A percentile compares a stretch with the other conserved stretches of the same genome.
Conservation (phyloP, 768 basidiomycete species). For the Suillus placidus region DNA sequence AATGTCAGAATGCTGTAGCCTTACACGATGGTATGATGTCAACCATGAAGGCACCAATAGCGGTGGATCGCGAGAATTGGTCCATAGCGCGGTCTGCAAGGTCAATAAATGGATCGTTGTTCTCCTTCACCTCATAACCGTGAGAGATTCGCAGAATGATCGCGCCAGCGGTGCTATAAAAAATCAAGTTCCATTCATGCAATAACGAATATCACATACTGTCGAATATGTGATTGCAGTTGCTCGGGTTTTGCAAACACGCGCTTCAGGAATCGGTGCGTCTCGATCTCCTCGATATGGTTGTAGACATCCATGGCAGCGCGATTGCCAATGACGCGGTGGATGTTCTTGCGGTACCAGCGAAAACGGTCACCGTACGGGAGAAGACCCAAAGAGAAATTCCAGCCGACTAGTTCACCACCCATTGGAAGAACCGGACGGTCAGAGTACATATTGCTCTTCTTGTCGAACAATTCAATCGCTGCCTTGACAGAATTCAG, state of each 20-base stretch:
- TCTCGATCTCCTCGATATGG: conserved; percentile 42
- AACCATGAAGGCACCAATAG: conserved; percentile 52
- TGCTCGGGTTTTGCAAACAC: conserved; percentile 40
- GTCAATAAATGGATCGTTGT: conserved; percentile 51
- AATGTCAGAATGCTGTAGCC: conserved; percentile 15
- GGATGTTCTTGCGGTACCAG: conserved; percentile 43
- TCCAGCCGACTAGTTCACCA: conserved; percentile 37
- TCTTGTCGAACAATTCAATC: conserved; percentile 66
- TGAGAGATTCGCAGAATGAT: conserved; percentile 58
- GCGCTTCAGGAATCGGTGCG: conserved; percentile 44
- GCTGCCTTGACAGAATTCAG: conserved; percentile 55
- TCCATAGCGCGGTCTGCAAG: conserved; percentile 53
- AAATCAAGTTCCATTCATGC: conserved; percentile 3
- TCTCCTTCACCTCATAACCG: conserved; percentile 57
- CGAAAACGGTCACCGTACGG: conserved; percentile 45
- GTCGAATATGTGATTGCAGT: conserved; percentile 43
- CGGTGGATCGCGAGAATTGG: conserved; percentile 51
- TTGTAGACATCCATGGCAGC: conserved; percentile 39
- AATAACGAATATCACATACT: conserved; percentile 28
- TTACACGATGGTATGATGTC: conserved; percentile 49
- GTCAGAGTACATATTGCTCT: conserved; percentile 66
- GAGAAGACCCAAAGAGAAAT: conserved; percentile 37
- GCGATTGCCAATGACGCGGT: conserved; percentile 44
- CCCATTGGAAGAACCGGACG: conserved; percentile 51
- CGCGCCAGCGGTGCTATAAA: conserved; percentile 47